Base-by-base conservation (phyloP, 345 rosid genomes). In the Aethionema arabicum region DNA sequence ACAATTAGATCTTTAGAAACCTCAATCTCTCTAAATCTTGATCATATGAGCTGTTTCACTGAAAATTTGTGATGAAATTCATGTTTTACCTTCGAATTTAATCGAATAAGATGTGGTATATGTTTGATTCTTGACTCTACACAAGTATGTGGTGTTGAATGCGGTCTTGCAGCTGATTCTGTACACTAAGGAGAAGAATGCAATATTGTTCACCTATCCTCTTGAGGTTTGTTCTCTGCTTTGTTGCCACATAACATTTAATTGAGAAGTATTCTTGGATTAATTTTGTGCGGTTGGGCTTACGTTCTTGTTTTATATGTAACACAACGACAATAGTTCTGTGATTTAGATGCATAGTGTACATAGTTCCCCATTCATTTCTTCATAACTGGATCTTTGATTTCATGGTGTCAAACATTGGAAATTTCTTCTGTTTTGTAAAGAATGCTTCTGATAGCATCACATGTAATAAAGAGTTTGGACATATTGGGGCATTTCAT, bases 201-300 rank as follows among this genome's bases (percentile, higher is more conserved):
- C 97, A 0, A 86, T 95, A 38, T 68, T 95, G 63, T 90, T 86
- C 68, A 90, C 99, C 21, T 88, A 90, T 78, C 96, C 99, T 59
- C 99, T 79, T 32, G 80, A 74, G 79, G 99, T 83, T 58, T 78
- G 82, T 70, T 68, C 14, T 38, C 42, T 57, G 13, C 14, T 5
- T 45, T 56, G n/a, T 63, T 8, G 50, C 49, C 54, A 42, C 27
- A 54, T 9, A 11, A n/a, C 44, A 14, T 62, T 51, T 38, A 33
- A 15, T 39, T 42, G 8, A 21, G 9, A 7, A 42, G 8, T 15
- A 12, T n/a, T 32, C 9, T 32, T 60, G 3, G 54, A 60, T 42
- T 5, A 8, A 11, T 51, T 13, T 21, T 7, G 7, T 61, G 9
- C 40, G 8, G 4, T 61, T 12, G 2, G 44, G 41, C 12, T 35